Evolutionary conservation across 1,284 basidiomycete genomes (phyloP), one percentile per base, ranked within the genome.

Genomic region (Takashimella tepidaria): DNA sequence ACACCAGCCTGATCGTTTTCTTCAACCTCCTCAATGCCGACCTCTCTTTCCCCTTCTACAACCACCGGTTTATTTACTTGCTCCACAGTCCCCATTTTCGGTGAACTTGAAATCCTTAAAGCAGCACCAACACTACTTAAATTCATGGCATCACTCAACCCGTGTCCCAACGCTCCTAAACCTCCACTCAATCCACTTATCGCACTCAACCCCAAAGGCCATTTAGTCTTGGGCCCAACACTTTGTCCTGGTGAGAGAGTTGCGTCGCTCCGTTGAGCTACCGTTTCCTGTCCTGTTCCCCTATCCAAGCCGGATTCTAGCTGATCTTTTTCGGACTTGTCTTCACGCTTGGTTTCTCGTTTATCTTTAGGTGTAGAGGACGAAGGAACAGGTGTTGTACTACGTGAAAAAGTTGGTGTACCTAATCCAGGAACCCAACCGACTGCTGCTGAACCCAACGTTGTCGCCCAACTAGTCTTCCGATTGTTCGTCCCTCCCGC

Each of bases 61-160:
- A 16, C 31, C 31, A 37, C 31, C 31, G 8, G 31, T 16, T 8
- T 16, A 8, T 37, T 16, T 16, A 37, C 31, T 16, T 37, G 31
- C 16, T 37, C 31, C 31, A 37, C 16, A 8, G 10, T 37, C 31
- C 16, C 31, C 31, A 8, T 37, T 16, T 37, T 37, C 31, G 31
- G 31, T 16, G 31, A 37, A 8, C 10, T 8, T 16, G 31, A 37
- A 37, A 68, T 44, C 2, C 68, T 64, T n/a, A 72, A 60, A 3
- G 56, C 65, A 3, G 55, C 56, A 2, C 70, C 65, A 16, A 70
- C 55, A 49, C 53, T 67, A 4, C 65, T 67, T 37, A 37, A 16
- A 16, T 37, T 37, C 31, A 37, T 37, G 10, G 31, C 31, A 16
- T 37, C 31, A 16, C n/a, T n/a, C 44, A 70, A 50, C 16, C 61